Evolutionary conservation across 2,329 filamentous ascomycete genomes (phyloP).

Genomic region (Penicillium decumbens): DNA sequence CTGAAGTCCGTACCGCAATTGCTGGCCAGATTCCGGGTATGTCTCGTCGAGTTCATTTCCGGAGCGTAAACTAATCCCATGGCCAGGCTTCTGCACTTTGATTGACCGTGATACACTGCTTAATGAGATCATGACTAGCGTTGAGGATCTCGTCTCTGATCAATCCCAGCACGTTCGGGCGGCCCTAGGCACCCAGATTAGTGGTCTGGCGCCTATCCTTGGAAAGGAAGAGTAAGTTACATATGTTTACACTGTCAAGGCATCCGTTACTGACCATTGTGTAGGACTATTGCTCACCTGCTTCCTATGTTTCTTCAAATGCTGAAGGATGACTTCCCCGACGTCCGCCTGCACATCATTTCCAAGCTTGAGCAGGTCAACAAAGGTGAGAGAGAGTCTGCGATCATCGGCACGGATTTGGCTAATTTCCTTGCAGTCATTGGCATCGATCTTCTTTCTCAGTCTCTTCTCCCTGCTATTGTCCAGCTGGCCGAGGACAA

Average conservation of each 20-base stretch:
- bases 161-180: slow-evolving; percentile 95
- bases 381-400: slow-evolving; percentile 57
- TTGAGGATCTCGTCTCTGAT: slow-evolving; percentile 94
- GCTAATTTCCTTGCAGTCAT: slow-evolving; percentile 60
- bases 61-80: slow-evolving; percentile 18
- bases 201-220: slow-evolving; percentile 89
- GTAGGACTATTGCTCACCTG: slow-evolving; percentile 87
- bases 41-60: slow-evolving; percentile 6
- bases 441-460: slow-evolving; percentile 92
- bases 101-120: slow-evolving; percentile 83
- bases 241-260: neutral
- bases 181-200: slow-evolving; percentile 92
- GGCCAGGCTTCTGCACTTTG: slow-evolving; percentile 77
- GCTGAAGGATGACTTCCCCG: slow-evolving; percentile 98
- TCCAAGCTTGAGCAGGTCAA: slow-evolving; percentile 99
- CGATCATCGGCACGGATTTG: neutral
- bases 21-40: slow-evolving; percentile 88
- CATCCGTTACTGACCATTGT: slow-evolving; percentile 18
- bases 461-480: slow-evolving; percentile 93
- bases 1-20: slow-evolving; percentile 93
- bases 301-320: slow-evolving; percentile 98
- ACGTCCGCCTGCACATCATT: slow-evolving; percentile 97
- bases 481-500: slow-evolving; percentile 98
- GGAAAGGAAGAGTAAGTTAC: slow-evolving; percentile 86
- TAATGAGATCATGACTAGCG: slow-evolving; percentile 91